These are phyloP conservation scores for Pseudonitzschia multiseries DNA, from an alignment of 108 stramenopile species.

Conservation along the genomic window DNA sequence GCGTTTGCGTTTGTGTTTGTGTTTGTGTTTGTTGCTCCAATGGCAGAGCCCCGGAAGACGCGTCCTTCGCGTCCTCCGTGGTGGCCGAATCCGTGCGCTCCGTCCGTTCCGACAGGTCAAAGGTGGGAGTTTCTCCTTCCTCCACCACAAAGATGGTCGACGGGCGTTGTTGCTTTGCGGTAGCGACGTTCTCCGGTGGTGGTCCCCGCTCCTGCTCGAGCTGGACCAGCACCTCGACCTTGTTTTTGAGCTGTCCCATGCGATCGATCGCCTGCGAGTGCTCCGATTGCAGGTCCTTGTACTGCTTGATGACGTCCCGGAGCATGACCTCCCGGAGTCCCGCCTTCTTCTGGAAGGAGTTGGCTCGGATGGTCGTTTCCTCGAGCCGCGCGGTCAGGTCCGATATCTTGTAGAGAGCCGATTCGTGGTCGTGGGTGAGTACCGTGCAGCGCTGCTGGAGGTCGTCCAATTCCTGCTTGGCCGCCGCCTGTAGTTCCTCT, in stretches of 20 bases:
- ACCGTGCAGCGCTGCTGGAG: neutral
- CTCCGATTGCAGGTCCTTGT: slow-evolving; percentile 5
- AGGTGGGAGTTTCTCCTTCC: slow-evolving; percentile 4
- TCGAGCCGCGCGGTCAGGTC: slow-evolving; percentile 7
- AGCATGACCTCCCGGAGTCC: slow-evolving; percentile 5
- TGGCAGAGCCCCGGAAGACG: too few species aligned
- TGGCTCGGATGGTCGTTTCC: slow-evolving; percentile 3
- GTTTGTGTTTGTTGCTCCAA: too few species aligned
- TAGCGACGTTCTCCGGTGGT: neutral
- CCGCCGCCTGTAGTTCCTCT: slow-evolving; percentile 12
- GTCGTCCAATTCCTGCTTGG: neutral
- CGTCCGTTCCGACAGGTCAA: slow-evolving; percentile 12
- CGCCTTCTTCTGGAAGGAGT: slow-evolving; percentile 11
- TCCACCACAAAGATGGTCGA: neutral
- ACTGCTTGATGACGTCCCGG: slow-evolving; percentile 15
- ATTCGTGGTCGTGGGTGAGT: neutral
- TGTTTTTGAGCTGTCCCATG: neutral
- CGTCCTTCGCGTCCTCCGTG: too few species aligned
- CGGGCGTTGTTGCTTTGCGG: neutral
- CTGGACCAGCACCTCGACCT: neutral
- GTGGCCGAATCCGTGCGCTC: neutral
- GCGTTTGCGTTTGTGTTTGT: too few species aligned
- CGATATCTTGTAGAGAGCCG: neutral
- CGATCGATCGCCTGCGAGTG: neutral
- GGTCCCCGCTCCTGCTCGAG: neutral